These are phyloP conservation scores for Eimeria acervulina DNA, from an alignment of 169 alveolate genomes.

Conservation along the genomic window DNA sequence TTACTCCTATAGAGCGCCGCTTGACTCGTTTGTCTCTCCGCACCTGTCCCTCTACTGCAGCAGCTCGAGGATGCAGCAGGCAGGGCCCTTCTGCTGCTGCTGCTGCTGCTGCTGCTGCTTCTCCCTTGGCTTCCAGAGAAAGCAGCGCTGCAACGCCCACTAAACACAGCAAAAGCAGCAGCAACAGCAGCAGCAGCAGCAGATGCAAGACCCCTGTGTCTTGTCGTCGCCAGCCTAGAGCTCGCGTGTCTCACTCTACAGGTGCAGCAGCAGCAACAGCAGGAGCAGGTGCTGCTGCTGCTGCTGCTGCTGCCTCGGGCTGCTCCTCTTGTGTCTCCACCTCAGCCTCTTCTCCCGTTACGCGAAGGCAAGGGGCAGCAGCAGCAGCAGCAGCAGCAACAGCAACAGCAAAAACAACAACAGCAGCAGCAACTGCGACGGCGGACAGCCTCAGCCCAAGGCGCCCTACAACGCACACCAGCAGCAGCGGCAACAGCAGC, in stretches of 20 bases:
- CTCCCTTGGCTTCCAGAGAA: not conserved
- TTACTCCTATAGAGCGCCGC: conserved; percentile 42
- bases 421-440: conserved; percentile 5
- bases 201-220: too few species aligned
- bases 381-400: conserved; percentile 23
- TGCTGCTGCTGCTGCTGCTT: not conserved
- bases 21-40: conserved; percentile 3
- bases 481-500: too few species aligned
- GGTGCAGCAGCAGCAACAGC: too few species aligned
- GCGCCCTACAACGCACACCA: too few species aligned
- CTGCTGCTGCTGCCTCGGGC: too few species aligned
- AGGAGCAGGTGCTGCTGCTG: too few species aligned
- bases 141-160: not conserved
- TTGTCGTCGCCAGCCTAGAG: too few species aligned
- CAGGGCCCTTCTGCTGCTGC: not conserved
- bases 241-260: too few species aligned
- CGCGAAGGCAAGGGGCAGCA: not conserved
- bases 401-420: not conserved
- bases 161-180: conserved; percentile 13
- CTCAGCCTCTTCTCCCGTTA: not conserved
- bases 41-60: not conserved
- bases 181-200: too few species aligned
- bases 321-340: not conserved
- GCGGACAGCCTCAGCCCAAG: too few species aligned
- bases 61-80: not conserved